Percentiles rank a stretch among this genome's conserved stretches.
Evolutionary conservation across 139 green algal genomes (phyloP).

Genomic region (Desmodesmus armatus): DNA sequence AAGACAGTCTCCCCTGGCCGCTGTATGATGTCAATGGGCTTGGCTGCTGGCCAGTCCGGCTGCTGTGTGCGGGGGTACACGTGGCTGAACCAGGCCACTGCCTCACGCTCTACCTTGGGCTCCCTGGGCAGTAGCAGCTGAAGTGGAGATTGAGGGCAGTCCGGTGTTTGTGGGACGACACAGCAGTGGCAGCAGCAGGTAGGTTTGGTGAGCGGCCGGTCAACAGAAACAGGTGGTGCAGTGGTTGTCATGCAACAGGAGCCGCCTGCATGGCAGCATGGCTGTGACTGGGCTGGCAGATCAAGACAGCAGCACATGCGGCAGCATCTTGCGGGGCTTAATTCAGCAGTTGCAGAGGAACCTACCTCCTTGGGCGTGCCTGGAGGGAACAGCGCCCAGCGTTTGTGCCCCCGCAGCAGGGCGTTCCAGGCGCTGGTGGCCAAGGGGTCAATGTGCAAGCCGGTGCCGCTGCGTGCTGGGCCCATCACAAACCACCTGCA

Average conservation of each 20-base stretch:
- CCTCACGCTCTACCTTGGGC: slow-evolving; percentile 83
- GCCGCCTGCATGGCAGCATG: too few species aligned
- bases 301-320: too few species aligned
- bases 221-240: too few species aligned
- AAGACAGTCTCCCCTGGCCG: slow-evolving; percentile 88
- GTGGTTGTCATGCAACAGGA: too few species aligned
- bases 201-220: too few species aligned
- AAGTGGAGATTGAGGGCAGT: not conserved
- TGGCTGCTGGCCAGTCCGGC: slow-evolving; percentile 65
- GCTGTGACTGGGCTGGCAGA: not conserved
- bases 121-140: slow-evolving; percentile 71
- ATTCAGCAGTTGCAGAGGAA: too few species aligned
- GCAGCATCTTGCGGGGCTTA: too few species aligned
- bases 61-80: slow-evolving; percentile 73
- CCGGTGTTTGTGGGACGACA: too few species aligned
- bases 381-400: slow-evolving; percentile 96
- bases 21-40: slow-evolving; percentile 75
- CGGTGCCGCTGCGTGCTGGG: slow-evolving; percentile 73
- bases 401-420: slow-evolving; percentile 74
- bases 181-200: too few species aligned
- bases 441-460: slow-evolving; percentile 92
- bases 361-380: slow-evolving; percentile 52
- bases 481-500: slow-evolving; percentile 97
- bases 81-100: slow-evolving; percentile 79
- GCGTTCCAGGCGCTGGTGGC: slow-evolving; percentile 97